Conservation (phyloP, 768 basidiomycete species). For the Tricholoma furcatifolium region DNA sequence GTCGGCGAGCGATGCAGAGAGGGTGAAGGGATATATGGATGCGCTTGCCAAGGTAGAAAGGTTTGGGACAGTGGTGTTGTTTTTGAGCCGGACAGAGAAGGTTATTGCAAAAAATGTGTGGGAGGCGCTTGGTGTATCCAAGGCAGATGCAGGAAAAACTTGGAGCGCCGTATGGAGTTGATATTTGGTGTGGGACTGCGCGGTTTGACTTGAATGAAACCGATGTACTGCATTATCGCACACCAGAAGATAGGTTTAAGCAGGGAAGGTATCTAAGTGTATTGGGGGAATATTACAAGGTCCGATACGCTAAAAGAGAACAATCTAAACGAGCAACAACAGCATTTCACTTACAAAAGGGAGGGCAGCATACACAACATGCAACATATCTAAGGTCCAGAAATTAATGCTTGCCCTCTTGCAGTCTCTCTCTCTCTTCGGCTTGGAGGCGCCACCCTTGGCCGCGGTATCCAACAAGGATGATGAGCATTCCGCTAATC, state of each 20-base stretch:
- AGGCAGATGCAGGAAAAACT: conserved; percentile 17
- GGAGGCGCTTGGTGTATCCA: too few species aligned
- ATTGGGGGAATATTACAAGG: too few species aligned
- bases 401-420: neutral
- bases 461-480: conserved; percentile 63
- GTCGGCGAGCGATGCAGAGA: conserved; percentile 13
- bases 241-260: too few species aligned
- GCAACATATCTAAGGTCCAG: neutral
- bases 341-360: too few species aligned
- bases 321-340: too few species aligned
- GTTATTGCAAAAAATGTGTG: conserved; percentile 45
- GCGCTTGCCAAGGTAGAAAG: conserved; percentile 55
- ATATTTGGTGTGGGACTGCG: neutral
- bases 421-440: conserved; percentile 37
- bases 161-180: conserved; percentile 24
- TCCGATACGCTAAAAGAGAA: too few species aligned
- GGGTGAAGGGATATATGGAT: conserved; percentile 44
- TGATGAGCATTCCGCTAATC: conserved; percentile 50
- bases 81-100: conserved; percentile 60
- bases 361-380: too few species aligned
- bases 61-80: conserved; percentile 60
- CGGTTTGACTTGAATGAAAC: too few species aligned
- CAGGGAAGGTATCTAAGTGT: too few species aligned
- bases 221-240: too few species aligned
- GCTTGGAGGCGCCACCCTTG: conserved; percentile 54